A percentile compares a stretch with the other conserved stretches of the same genome.
Conservation (phyloP, 1,284 basidiomycete genomes). For the Inonotus hispidus region DNA sequence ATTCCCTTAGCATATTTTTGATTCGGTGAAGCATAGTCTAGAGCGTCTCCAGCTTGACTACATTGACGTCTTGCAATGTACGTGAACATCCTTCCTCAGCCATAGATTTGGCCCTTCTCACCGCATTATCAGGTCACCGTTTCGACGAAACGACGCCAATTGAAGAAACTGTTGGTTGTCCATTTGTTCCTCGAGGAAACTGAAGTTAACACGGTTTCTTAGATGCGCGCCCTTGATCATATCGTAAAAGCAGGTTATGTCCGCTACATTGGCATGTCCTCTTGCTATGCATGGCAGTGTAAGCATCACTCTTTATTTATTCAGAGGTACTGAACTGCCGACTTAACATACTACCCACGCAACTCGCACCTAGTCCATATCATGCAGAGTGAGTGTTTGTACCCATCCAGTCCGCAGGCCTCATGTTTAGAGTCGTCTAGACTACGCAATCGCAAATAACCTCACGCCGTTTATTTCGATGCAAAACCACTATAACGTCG, state of each 20-base stretch:
- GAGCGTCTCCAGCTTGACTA: slow-evolving; percentile 34
- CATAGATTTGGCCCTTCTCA: too few species aligned
- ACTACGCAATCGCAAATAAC: slow-evolving; percentile 46
- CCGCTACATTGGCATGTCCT: slow-evolving; percentile 46
- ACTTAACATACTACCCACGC: not conserved
- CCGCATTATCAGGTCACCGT: slow-evolving; percentile 27
- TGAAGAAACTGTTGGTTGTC: slow-evolving; percentile 30
- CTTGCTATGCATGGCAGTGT: slow-evolving; percentile 35
- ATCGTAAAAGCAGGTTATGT: slow-evolving; percentile 40
- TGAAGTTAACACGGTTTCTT: slow-evolving; percentile 42
- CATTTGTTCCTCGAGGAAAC: not conserved
- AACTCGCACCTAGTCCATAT: slow-evolving; percentile 27
- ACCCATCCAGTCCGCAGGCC: slow-evolving; percentile 1
- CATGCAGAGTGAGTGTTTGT: slow-evolving; percentile 31
- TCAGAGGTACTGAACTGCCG: not conserved
- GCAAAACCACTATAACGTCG: slow-evolving; percentile 58
- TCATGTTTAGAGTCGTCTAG: slow-evolving; percentile 17
- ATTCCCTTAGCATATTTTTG: slow-evolving; percentile 31
- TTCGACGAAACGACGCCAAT: slow-evolving; percentile 43
- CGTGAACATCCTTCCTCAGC: too few species aligned
- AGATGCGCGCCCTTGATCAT: slow-evolving; percentile 50
- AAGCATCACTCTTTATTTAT: slow-evolving; percentile 14
- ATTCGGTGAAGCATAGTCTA: slow-evolving; percentile 33
- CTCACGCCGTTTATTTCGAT: slow-evolving; percentile 65
- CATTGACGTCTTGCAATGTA: slow-evolving; percentile 31